A percentile compares a stretch with the other conserved stretches of the same genome.
phyloP scores from a whole-genome alignment of 225 moss, liverwort and hornwort species.

The Polytrichum formosum region DNA sequence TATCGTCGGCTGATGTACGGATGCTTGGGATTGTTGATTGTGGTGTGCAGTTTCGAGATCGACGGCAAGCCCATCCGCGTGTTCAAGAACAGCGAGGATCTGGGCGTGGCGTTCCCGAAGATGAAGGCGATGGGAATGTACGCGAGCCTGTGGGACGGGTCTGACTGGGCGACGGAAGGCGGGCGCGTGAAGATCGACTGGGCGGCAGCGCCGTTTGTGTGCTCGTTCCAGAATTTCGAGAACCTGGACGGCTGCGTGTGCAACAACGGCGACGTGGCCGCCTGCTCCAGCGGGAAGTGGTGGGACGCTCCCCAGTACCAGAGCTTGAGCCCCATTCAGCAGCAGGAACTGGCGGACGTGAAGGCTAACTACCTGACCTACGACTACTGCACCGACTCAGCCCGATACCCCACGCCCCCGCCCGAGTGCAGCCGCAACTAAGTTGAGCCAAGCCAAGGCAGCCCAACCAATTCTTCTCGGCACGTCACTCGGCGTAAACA shows the following conservation, averaged over 20 bases:
- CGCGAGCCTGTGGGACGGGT: slow-evolving; percentile 56
- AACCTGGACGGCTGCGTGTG: slow-evolving; percentile 37
- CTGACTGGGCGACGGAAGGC: slow-evolving; percentile 57
- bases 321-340: slow-evolving; percentile 17
- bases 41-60: slow-evolving; percentile 40
- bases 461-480: too few species aligned
- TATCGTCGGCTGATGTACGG: too few species aligned
- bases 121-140: slow-evolving; percentile 54
- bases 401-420: slow-evolving; percentile 28
- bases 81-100: slow-evolving; percentile 46
- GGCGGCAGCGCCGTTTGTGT: slow-evolving; percentile 41
- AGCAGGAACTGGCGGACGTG: slow-evolving; percentile 39
- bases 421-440: slow-evolving; percentile 38
- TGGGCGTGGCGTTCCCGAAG: slow-evolving; percentile 36
- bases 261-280: slow-evolving; percentile 22
- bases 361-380: slow-evolving; percentile 40
- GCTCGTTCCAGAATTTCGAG: slow-evolving; percentile 27
- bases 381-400: slow-evolving; percentile 51
- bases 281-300: slow-evolving; percentile 37
- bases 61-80: slow-evolving; percentile 50
- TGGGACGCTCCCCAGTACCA: slow-evolving; percentile 37
- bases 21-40: too few species aligned
- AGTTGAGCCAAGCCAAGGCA: too few species aligned
- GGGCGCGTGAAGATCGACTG: slow-evolving; percentile 44
- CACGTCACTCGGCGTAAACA: too few species aligned